Conservation (phyloP, 805 yeast species). For the Priceomyces carsonii region DNA sequence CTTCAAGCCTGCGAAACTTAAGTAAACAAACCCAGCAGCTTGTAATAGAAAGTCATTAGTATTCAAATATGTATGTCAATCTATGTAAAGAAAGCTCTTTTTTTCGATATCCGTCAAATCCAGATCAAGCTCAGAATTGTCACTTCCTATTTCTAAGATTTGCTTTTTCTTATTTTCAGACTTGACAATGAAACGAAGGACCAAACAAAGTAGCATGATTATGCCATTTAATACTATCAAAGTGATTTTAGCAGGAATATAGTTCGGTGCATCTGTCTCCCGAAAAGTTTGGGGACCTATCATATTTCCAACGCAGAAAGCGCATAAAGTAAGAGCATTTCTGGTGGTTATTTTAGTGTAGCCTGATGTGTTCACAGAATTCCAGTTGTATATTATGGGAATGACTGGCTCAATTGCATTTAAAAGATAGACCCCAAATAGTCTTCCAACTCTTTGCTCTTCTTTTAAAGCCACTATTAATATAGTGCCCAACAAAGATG, state of each 20-base stretch:
- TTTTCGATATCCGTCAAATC: constrained; percentile 65
- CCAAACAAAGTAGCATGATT: constrained; percentile 42
- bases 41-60: too few relatives aligned
- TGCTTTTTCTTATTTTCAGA: constrained; percentile 51
- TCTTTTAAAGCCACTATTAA: constrained; percentile 41
- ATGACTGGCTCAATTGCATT: constrained; percentile 59
- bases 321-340: constrained; percentile 59
- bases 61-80: too few relatives aligned
- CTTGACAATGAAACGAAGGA: constrained; percentile 43
- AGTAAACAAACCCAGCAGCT: too few relatives aligned
- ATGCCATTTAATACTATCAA: constrained; percentile 15
- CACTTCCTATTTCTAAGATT: constrained; percentile 12
- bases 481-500: constrained; percentile 29
- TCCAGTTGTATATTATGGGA: constrained; percentile 61
- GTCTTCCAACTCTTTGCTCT: constrained; percentile 41
- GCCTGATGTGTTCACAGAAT: constrained; percentile 66
- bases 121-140: constrained; percentile 47
- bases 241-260: constrained; percentile 16
- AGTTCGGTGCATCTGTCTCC: constrained; percentile 18
- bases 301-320: constrained; percentile 51
- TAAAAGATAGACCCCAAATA: constrained; percentile 50
- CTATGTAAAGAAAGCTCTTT: constrained; percentile 50
- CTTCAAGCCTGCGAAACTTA: too few relatives aligned
- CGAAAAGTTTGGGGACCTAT: constrained; percentile 22
- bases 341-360: constrained; percentile 66